Conservation (phyloP, 176 grass and related monocot genomes). For the Microstegium vimineum region DNA sequence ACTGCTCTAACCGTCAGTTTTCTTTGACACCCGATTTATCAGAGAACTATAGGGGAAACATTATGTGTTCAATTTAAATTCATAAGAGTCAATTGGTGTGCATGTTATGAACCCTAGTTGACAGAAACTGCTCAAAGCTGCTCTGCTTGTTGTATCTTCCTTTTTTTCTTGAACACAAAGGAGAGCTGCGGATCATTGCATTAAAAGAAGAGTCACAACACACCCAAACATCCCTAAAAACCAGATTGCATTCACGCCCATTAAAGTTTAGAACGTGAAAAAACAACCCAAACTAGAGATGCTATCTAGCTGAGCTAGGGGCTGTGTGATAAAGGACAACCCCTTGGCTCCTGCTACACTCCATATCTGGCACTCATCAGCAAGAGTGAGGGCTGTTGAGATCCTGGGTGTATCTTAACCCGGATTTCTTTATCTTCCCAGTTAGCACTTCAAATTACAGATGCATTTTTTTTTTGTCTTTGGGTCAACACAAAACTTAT, state of each 20-base stretch:
- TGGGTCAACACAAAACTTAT: not conserved
- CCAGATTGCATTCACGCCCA: not conserved
- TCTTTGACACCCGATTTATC: not conserved
- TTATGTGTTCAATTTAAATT: not conserved
- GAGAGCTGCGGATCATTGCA: too few species aligned
- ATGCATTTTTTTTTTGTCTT: not conserved
- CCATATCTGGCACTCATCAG: not conserved
- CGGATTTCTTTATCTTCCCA: not conserved
- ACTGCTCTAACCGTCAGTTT: not conserved
- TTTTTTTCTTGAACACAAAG: not conserved
- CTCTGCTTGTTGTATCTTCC: not conserved
- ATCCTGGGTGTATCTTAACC: not conserved
- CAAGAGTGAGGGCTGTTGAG: not conserved
- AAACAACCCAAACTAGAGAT: not conserved
- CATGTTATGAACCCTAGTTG: not conserved
- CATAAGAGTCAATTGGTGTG: not conserved
- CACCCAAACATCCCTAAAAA: too few species aligned
- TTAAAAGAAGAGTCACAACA: too few species aligned
- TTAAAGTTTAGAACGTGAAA: not conserved
- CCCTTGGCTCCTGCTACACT: not conserved
- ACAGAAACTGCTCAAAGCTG: not conserved
- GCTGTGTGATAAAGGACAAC: not conserved
- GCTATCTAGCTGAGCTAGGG: not conserved
- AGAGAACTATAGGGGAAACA: not conserved
- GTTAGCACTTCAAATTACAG: not conserved